Conservation (phyloP, 2,329 filamentous ascomycete species). For the Tolypocladium cylindrosporum region DNA sequence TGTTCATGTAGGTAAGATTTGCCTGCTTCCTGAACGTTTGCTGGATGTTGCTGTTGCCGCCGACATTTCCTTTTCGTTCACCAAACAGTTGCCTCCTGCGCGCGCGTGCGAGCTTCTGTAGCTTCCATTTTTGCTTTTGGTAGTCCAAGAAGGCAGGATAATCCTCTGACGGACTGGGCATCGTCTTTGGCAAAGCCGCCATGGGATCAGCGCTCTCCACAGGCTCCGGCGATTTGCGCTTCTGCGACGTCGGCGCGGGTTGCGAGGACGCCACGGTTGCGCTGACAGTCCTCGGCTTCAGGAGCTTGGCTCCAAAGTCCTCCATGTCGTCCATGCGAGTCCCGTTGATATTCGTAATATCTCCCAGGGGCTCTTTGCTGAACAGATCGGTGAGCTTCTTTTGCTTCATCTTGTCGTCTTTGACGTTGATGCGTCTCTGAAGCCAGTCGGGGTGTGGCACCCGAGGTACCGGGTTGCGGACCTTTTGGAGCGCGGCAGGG, state of each 20-base stretch:
- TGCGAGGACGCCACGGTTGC: slow-evolving; percentile 47
- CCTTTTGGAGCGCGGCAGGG: slow-evolving; percentile 87
- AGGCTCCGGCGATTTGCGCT: slow-evolving; percentile 65
- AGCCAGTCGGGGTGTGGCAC: slow-evolving; percentile 96
- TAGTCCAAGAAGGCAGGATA: slow-evolving; percentile 85
- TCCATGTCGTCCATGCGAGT: slow-evolving; percentile 59
- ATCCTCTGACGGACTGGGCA: slow-evolving; percentile 78
- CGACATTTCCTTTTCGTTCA: slow-evolving; percentile 51
- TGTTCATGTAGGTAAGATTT: slow-evolving; percentile 79
- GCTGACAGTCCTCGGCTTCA: slow-evolving; percentile 53
- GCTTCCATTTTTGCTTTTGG: slow-evolving; percentile 98
- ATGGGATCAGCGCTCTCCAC: slow-evolving; percentile 65
- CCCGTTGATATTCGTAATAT: slow-evolving; percentile 57
- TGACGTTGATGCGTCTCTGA: slow-evolving; percentile 82
- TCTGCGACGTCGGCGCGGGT: slow-evolving; percentile 40
- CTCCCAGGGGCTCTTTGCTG: slow-evolving; percentile 56
- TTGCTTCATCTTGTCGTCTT: slow-evolving; percentile 96
- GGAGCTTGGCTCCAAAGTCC: slow-evolving; percentile 62
- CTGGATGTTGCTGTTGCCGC: slow-evolving; percentile 50
- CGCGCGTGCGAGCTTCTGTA: slow-evolving; percentile 82
- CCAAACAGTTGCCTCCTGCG: slow-evolving; percentile 88
- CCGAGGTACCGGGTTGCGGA: slow-evolving; percentile 87
- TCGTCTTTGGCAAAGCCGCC: slow-evolving; percentile 67
- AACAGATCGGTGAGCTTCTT: slow-evolving; percentile 97
- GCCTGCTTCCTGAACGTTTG: slow-evolving; percentile 83